Percentiles rank a stretch among this genome's conserved stretches.
phyloP scores from a whole-genome alignment of 331 rosid species.

The Quercus phellos region DNA sequence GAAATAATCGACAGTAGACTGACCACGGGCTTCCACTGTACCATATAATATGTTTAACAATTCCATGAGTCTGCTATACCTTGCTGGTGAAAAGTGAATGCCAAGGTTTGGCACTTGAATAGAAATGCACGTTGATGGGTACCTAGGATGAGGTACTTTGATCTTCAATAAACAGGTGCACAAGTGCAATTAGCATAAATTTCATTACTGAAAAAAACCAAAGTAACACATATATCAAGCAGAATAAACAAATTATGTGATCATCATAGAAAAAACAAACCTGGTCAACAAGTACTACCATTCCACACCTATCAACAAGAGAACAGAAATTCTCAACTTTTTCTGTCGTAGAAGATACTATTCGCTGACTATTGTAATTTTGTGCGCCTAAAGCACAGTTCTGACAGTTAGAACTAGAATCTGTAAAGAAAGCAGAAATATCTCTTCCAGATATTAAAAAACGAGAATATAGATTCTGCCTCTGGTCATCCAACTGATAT shows the following conservation, averaged over 20 bases:
- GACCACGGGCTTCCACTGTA: slow-evolving; percentile 58
- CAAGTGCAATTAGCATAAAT: slow-evolving; percentile 11
- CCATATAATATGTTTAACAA: slow-evolving; percentile 52
- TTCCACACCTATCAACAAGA: slow-evolving; percentile 94
- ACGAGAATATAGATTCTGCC: slow-evolving; percentile 71
- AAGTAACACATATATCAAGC: not conserved
- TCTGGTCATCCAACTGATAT: slow-evolving; percentile 56
- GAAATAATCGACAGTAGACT: slow-evolving; percentile 45
- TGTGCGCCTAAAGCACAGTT: slow-evolving; percentile 46
- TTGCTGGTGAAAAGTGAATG: slow-evolving; percentile 83
- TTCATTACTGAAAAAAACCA: slow-evolving; percentile 5
- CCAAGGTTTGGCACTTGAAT: slow-evolving; percentile 95
- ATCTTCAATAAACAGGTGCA: slow-evolving; percentile 45
- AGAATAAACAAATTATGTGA: not conserved
- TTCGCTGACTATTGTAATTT: slow-evolving; percentile 31
- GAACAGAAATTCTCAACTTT: slow-evolving; percentile 47
- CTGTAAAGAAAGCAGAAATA: slow-evolving; percentile 86
- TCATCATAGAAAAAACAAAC: slow-evolving; percentile 30
- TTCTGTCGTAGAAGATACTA: slow-evolving; percentile 26
- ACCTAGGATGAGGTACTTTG: slow-evolving; percentile 89
- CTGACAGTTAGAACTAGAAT: slow-evolving; percentile 62
- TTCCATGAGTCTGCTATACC: slow-evolving; percentile 71
- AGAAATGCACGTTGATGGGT: slow-evolving; percentile 79
- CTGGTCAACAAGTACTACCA: slow-evolving; percentile 91
- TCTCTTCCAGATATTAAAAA: slow-evolving; percentile 86